Evolutionary conservation across 306 rosid genomes (phyloP).

Genomic region (Trichosanthes cucumerina): DNA sequence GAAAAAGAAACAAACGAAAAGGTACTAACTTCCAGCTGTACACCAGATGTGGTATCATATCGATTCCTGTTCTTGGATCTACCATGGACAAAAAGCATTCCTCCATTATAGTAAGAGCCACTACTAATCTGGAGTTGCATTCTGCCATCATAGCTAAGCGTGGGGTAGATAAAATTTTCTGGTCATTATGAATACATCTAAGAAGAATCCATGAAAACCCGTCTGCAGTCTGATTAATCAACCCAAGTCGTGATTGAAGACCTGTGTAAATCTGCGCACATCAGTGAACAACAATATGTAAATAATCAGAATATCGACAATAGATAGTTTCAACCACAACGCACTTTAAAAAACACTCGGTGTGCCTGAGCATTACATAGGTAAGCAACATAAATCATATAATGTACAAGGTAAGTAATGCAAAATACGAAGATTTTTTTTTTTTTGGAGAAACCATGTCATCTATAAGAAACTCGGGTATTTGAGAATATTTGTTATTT

Average conservation of each 20-base stretch:
- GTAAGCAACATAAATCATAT: not conserved
- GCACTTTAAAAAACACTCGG: not conserved
- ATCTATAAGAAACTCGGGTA: not conserved
- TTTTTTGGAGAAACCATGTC: not conserved
- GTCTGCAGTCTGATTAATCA: constrained; percentile 42
- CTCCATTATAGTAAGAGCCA: constrained; percentile 94
- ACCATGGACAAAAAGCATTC: constrained; percentile 93
- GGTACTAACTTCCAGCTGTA: constrained; percentile 88
- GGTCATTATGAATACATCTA: constrained; percentile 84
- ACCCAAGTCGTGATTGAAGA: constrained; percentile 73
- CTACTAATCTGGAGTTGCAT: constrained; percentile 84
- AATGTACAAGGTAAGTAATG: not conserved
- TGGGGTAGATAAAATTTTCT: constrained; percentile 72
- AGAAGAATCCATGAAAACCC: constrained; percentile 77
- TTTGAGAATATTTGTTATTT: not conserved
- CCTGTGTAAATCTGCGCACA: constrained; percentile 55
- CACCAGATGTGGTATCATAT: constrained; percentile 88
- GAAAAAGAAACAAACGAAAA: not conserved
- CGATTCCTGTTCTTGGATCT: constrained; percentile 93
- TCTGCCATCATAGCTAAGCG: constrained; percentile 87
- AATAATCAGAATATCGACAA: constrained; percentile 9
- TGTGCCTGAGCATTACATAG: not conserved
- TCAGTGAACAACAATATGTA: constrained; percentile 17
- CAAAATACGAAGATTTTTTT: not conserved
- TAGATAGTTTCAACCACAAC: not conserved